Conservation (phyloP, 2,329 filamentous ascomycete genomes). For the Ampelomyces quisqualis region DNA sequence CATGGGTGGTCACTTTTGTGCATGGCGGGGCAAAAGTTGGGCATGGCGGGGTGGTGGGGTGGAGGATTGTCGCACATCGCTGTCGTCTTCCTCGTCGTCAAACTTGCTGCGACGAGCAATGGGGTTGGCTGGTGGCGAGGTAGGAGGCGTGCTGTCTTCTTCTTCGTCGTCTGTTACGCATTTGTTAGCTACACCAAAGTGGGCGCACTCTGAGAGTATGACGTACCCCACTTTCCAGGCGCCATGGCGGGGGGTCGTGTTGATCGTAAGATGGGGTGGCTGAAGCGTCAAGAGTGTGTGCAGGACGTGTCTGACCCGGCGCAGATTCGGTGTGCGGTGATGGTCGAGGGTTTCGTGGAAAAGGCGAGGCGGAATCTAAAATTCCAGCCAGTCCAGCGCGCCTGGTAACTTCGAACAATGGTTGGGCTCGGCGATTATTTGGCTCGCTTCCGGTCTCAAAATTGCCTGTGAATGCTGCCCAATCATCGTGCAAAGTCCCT, state of each 20-base stretch:
- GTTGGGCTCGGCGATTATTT: slow-evolving; percentile 27
- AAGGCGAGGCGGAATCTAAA: slow-evolving; percentile 13
- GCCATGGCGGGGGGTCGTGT: slow-evolving; percentile 37
- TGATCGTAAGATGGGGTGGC: background rate
- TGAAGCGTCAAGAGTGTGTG: background rate
- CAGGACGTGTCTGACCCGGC: background rate
- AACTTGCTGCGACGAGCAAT: slow-evolving; percentile 67
- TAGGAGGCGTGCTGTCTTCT: slow-evolving; percentile 56
- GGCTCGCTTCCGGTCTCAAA: slow-evolving; percentile 28
- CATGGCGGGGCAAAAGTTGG: slow-evolving; percentile 19
- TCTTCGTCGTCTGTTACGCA: slow-evolving; percentile 54
- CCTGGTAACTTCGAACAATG: slow-evolving; percentile 28
- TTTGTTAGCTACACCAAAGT: slow-evolving; percentile 20
- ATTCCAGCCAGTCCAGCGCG: slow-evolving; percentile 20
- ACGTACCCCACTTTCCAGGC: slow-evolving; percentile 47
- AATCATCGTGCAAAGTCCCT: slow-evolving; percentile 21
- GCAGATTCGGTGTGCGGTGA: background rate
- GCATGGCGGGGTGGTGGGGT: slow-evolving; percentile 16
- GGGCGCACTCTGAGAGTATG: slow-evolving; percentile 33
- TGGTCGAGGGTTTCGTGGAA: background rate
- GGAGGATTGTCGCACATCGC: slow-evolving; percentile 63
- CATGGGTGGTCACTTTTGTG: slow-evolving; percentile 7
- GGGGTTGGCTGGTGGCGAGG: slow-evolving; percentile 50
- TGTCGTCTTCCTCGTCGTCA: slow-evolving; percentile 85
- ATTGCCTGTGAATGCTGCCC: slow-evolving; percentile 29